phyloP scores from a whole-genome alignment of 2,329 filamentous ascomycete genomes.

The Calycina herbarum region DNA sequence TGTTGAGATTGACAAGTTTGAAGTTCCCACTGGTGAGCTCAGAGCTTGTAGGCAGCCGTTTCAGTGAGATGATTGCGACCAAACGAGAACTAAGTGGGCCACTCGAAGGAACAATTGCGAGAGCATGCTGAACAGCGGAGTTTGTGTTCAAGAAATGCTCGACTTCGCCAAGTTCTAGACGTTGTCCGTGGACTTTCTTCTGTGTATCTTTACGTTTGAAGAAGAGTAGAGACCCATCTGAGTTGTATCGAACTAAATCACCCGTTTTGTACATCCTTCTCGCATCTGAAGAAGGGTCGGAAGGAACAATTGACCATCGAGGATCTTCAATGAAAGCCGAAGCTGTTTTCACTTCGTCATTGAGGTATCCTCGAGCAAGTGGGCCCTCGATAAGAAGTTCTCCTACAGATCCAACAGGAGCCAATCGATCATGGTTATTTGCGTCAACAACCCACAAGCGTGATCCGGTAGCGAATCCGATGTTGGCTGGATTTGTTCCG shows the following conservation, averaged over 20 bases:
- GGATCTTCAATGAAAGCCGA: conserved; percentile 11
- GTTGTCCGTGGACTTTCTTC: conserved; percentile 62
- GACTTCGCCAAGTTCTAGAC: conserved; percentile 64
- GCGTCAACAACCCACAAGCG: conserved; percentile 12
- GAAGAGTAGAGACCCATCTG: conserved; percentile 53
- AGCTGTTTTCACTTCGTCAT: conserved; percentile 40
- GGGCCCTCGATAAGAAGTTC: conserved; percentile 44
- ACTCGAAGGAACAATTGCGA: conserved; percentile 14
- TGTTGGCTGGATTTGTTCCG: conserved; percentile 11
- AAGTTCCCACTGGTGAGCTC: not conserved
- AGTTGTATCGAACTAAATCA: conserved; percentile 46
- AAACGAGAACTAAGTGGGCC: conserved; percentile 13
- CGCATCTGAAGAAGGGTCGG: not conserved
- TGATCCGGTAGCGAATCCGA: conserved; percentile 10
- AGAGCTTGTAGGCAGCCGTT: not conserved
- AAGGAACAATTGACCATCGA: not conserved
- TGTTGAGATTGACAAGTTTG: not conserved
- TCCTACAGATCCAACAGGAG: conserved; percentile 20
- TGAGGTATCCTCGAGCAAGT: conserved; percentile 60
- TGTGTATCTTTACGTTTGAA: conserved; percentile 63
- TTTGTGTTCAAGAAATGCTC: conserved; percentile 16
- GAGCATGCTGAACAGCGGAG: conserved; percentile 12
- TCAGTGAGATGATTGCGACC: conserved; percentile 13
- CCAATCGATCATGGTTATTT: conserved; percentile 8
- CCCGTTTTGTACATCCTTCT: conserved; percentile 55